phyloP scores from a whole-genome alignment of 2,329 filamentous ascomycete species.

The Xylogone sp. region DNA sequence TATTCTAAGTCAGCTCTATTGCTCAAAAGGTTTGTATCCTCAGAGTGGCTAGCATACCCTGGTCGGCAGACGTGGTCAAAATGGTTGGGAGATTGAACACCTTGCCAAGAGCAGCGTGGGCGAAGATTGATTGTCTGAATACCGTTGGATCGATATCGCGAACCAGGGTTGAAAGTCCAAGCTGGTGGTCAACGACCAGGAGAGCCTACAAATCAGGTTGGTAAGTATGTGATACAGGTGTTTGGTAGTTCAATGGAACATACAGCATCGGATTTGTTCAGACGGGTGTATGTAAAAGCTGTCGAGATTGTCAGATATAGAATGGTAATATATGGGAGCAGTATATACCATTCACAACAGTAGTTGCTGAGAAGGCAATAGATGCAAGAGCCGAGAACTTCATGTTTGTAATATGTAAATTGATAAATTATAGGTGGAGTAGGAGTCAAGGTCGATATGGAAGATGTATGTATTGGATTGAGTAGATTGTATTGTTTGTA shows the following conservation, averaged over 20 bases:
- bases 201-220: slow-evolving; percentile 36
- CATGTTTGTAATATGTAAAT: slow-evolving; percentile 13
- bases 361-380: slow-evolving; percentile 12
- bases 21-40: neutral
- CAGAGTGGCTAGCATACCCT: slow-evolving; percentile 28
- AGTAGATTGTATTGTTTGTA: too few species aligned
- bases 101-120: slow-evolving; percentile 62
- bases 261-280: slow-evolving; percentile 31
- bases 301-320: slow-evolving; percentile 5
- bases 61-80: slow-evolving; percentile 66
- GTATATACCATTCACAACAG: slow-evolving; percentile 13
- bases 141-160: slow-evolving; percentile 64
- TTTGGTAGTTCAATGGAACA: neutral
- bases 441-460: too few species aligned
- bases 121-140: slow-evolving; percentile 64
- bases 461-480: too few species aligned
- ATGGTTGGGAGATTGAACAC: slow-evolving; percentile 66
- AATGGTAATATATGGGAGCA: slow-evolving; percentile 7
- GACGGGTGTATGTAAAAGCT: slow-evolving; percentile 26
- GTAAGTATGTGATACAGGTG: neutral
- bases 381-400: slow-evolving; percentile 18
- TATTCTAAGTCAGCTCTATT: slow-evolving; percentile 8
- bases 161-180: slow-evolving; percentile 54
- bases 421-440: too few species aligned
- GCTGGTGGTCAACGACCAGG: slow-evolving; percentile 56